Percentiles rank a stretch among this genome's conserved stretches.
These are phyloP conservation scores for Protomyces inouyei DNA, from an alignment of 1,139 yeast species.

Conservation along the genomic window DNA sequence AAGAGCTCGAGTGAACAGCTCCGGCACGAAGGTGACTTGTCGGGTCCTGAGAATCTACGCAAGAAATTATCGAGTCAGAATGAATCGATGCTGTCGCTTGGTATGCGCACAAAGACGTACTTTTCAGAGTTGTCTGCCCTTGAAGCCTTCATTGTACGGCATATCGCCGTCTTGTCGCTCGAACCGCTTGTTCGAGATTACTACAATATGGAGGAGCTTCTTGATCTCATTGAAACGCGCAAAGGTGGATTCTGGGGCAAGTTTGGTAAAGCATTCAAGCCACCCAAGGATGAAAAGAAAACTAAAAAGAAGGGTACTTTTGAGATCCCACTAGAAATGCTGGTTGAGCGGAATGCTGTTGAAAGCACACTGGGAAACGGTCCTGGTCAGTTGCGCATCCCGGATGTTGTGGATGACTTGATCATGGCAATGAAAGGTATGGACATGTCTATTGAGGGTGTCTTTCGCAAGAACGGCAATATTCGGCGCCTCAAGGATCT, in stretches of 20 bases:
- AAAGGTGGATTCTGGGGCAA: conserved; percentile 65
- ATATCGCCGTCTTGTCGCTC: conserved; percentile 63
- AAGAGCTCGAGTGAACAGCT: conserved; percentile 1
- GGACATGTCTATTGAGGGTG: conserved; percentile 87
- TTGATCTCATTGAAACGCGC: conserved; percentile 51
- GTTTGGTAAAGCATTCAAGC: conserved; percentile 46
- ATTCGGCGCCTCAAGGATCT: conserved; percentile 74
- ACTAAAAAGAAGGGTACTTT: conserved; percentile 50
- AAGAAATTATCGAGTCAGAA: conserved; percentile 4
- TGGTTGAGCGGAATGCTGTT: conserved; percentile 73
- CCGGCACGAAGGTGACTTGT: background rate
- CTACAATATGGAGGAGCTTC: conserved; percentile 51
- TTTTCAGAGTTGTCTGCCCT: conserved; percentile 65
- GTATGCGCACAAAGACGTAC: conserved; percentile 42
- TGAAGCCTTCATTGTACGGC: conserved; percentile 62
- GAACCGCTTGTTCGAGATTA: conserved; percentile 41
- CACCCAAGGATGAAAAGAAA: conserved; percentile 36
- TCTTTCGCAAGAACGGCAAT: conserved; percentile 93
- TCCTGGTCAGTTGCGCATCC: conserved; percentile 63
- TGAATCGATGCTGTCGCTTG: conserved; percentile 18
- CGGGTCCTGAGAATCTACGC: conserved; percentile 5
- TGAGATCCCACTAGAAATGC: conserved; percentile 68
- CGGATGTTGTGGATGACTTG: conserved; percentile 80
- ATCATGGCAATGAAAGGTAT: conserved; percentile 78
- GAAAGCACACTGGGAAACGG: conserved; percentile 88